These are phyloP conservation scores for Arachis hypogaea DNA, from an alignment of 306 rosid genomes.

Conservation along the genomic window DNA sequence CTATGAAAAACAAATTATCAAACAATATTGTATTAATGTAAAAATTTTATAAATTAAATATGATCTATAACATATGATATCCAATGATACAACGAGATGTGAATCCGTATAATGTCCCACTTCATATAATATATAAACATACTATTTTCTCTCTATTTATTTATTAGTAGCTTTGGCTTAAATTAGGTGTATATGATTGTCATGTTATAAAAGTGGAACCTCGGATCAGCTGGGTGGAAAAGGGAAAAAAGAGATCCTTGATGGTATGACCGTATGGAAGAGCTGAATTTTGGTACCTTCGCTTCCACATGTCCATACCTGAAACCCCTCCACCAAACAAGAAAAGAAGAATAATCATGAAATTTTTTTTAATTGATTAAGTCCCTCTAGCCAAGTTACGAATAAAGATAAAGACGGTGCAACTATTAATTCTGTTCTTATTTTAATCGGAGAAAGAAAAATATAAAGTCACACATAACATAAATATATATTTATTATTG, in stretches of 20 bases:
- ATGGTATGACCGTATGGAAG: constrained; percentile 33
- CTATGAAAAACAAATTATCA: too few relatives aligned
- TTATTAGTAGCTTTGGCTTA: constrained; percentile 19
- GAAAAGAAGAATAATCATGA: constrained; percentile 27
- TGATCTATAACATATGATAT: too few relatives aligned
- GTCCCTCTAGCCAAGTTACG: constrained; percentile 34
- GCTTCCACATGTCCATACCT: constrained; percentile 39
- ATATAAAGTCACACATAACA: constrained; percentile 1
- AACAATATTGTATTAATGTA: too few relatives aligned
- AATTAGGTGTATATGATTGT: not conserved
- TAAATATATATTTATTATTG: constrained; percentile 4
- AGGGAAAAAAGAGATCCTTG: not conserved
- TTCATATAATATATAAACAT: too few relatives aligned
- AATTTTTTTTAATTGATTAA: not conserved
- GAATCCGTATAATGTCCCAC: too few relatives aligned
- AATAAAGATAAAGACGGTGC: constrained; percentile 30
- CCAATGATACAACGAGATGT: too few relatives aligned
- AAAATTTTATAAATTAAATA: too few relatives aligned
- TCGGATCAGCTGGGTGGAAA: constrained; percentile 5
- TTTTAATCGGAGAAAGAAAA: constrained; percentile 19
- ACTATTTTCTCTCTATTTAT: constrained; percentile 11
- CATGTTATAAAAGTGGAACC: constrained; percentile 11
- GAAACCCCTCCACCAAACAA: constrained; percentile 36
- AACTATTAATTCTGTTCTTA: constrained; percentile 5
- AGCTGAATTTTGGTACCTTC: constrained; percentile 28